Conservation (phyloP, 345 rosid genomes). For the Litchi chinensis region DNA sequence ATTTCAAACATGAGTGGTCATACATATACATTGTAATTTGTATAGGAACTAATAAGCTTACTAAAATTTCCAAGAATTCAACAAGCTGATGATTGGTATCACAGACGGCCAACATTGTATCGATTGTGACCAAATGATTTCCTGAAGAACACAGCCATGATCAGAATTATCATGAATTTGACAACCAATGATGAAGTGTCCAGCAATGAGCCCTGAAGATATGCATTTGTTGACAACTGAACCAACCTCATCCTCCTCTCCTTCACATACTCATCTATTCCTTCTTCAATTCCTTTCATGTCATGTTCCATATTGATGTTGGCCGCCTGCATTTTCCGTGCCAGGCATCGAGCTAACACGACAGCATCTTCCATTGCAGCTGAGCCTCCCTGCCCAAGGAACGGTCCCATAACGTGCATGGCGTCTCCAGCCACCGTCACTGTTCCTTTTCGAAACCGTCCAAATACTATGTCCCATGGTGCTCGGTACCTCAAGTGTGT, state of each 20-base stretch:
- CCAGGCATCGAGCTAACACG: slow-evolving; percentile 51
- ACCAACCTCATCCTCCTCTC: slow-evolving; percentile 12
- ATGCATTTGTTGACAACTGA: too few species aligned
- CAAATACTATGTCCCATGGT: slow-evolving; percentile 42
- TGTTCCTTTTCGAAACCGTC: slow-evolving; percentile 40
- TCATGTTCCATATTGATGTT: background rate
- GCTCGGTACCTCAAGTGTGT: slow-evolving; percentile 45
- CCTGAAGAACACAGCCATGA: too few species aligned
- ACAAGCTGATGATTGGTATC: too few species aligned
- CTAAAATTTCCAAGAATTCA: too few species aligned
- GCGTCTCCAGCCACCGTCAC: slow-evolving; percentile 59
- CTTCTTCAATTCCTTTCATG: slow-evolving; percentile 25
- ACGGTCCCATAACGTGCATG: slow-evolving; percentile 60
- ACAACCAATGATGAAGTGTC: too few species aligned
- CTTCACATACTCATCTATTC: background rate
- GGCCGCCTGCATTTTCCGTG: slow-evolving; percentile 25
- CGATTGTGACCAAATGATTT: too few species aligned
- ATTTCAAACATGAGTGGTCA: too few species aligned
- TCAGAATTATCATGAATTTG: too few species aligned
- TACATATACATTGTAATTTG: too few species aligned
- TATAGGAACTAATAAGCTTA: too few species aligned
- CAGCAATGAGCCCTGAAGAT: too few species aligned
- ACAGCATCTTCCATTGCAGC: slow-evolving; percentile 54
- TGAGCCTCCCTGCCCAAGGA: slow-evolving; percentile 53
- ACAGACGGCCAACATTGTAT: too few species aligned